These are phyloP conservation scores for Murraya koenigii DNA, from an alignment of 345 rosid genomes.

Conservation along the genomic window DNA sequence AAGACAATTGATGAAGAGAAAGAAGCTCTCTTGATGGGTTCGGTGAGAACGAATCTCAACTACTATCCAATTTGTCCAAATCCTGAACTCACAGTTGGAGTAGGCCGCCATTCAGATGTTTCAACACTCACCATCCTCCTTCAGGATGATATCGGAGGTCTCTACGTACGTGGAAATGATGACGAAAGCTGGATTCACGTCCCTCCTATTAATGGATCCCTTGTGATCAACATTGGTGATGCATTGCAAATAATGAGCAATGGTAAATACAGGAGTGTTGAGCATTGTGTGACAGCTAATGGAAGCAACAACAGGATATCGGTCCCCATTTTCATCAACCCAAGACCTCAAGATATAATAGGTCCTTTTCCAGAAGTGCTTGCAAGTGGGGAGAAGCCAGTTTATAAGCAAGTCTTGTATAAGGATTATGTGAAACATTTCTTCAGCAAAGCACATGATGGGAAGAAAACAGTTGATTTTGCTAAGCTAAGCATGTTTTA, in stretches of 20 bases:
- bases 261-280: slow-evolving; percentile 24
- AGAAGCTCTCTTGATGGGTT: slow-evolving; percentile 39
- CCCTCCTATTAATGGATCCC: slow-evolving; percentile 20
- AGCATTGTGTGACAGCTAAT: slow-evolving; percentile 21
- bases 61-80: slow-evolving; percentile 44
- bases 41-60: slow-evolving; percentile 36
- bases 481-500: slow-evolving; percentile 3
- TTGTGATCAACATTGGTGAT: slow-evolving; percentile 28
- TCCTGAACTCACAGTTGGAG: slow-evolving; percentile 47
- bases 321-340: slow-evolving; percentile 27
- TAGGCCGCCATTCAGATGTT: slow-evolving; percentile 43
- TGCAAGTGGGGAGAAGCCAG: slow-evolving; percentile 17
- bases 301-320: slow-evolving; percentile 22
- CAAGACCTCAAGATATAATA: slow-evolving; percentile 11
- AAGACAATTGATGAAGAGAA: slow-evolving; percentile 34
- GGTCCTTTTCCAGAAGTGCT: slow-evolving; percentile 24
- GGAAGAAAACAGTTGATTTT: slow-evolving; percentile 21
- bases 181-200: slow-evolving; percentile 22
- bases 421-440: slow-evolving; percentile 36
- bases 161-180: slow-evolving; percentile 36
- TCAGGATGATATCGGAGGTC: slow-evolving; percentile 48
- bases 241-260: slow-evolving; percentile 30
- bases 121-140: slow-evolving; percentile 42
- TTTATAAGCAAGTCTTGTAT: slow-evolving; percentile 23
- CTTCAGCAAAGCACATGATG: slow-evolving; percentile 36